Evolutionary conservation across 495 filamentous ascomycete species (phyloP).

Genomic region (Pseudoneurospora amorphoporcata): DNA sequence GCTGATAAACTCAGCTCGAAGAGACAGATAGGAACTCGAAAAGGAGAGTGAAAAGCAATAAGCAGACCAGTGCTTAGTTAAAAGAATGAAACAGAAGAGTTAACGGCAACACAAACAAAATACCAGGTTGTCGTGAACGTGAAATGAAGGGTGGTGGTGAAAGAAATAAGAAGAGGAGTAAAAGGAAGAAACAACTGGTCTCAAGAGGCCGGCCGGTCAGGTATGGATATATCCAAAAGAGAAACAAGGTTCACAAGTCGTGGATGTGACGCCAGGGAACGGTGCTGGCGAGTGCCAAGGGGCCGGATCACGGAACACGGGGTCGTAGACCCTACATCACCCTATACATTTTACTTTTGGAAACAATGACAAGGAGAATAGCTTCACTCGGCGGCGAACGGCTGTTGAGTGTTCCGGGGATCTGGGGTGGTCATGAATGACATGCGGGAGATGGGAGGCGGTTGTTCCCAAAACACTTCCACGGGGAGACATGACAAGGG

Average conservation of each 20-base stretch:
- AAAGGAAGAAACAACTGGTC: constrained; percentile 13
- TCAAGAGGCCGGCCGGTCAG: constrained; percentile 5
- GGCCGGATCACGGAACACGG: not conserved
- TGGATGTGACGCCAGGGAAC: not conserved
- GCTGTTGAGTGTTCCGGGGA: constrained; percentile 24
- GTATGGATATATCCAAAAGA: not conserved
- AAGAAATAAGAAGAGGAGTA: constrained; percentile 12
- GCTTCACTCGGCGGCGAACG: constrained; percentile 8
- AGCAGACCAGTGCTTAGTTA: constrained; percentile 47
- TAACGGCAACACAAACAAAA: constrained; percentile 28
- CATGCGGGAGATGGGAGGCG: not conserved
- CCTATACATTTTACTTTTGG: not conserved
- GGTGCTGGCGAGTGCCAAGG: not conserved
- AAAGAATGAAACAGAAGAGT: constrained; percentile 3
- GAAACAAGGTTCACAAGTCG: not conserved
- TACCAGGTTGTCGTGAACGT: constrained; percentile 2
- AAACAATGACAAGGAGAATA: not conserved
- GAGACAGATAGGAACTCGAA: constrained; percentile 3
- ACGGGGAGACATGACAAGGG: not conserved
- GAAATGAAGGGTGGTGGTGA: constrained; percentile 6
- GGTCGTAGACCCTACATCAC: not conserved
- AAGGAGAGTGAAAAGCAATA: constrained; percentile 33
- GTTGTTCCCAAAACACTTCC: not conserved
- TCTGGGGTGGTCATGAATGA: constrained; percentile 11
- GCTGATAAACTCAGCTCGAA: constrained; percentile 10